Percentiles rank a stretch among this genome's conserved stretches.
phyloP scores from a whole-genome alignment of 495 filamentous ascomycete species.

The Penicillium tannophilum region DNA sequence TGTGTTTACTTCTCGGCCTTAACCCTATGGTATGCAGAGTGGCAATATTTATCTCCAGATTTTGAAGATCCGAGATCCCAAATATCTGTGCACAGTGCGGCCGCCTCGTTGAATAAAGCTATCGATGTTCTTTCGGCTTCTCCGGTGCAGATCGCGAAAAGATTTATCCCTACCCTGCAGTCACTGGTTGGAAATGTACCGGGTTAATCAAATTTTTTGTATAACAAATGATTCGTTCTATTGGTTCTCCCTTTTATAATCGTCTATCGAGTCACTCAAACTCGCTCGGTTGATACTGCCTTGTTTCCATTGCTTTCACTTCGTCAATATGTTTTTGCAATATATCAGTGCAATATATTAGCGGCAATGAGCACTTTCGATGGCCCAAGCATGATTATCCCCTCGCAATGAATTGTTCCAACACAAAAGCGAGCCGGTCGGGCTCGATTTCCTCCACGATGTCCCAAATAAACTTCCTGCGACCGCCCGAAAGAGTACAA shows the following conservation, averaged over 20 bases:
- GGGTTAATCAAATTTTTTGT: neutral
- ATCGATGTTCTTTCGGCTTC: neutral
- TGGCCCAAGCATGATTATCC: neutral
- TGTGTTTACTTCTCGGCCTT: neutral
- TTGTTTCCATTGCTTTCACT: too few relatives aligned
- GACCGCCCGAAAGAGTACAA: neutral
- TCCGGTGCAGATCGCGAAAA: neutral
- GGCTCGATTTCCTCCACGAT: neutral
- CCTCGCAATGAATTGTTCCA: neutral
- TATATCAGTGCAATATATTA: too few relatives aligned
- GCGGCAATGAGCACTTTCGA: too few relatives aligned
- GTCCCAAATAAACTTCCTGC: neutral
- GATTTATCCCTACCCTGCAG: neutral
- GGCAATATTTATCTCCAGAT: neutral
- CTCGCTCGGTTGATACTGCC: too few relatives aligned
- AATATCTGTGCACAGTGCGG: neutral
- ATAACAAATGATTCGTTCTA: neutral
- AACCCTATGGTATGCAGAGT: neutral
- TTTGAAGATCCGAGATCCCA: neutral
- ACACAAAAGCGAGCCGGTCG: neutral
- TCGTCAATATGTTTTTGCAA: too few relatives aligned
- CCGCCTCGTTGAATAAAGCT: neutral
- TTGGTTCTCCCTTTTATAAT: neutral
- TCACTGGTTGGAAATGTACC: neutral
- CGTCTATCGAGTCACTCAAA: neutral